Base-by-base conservation (phyloP, 2,329 filamentous ascomycete species). In the Cercospora sesami region DNA sequence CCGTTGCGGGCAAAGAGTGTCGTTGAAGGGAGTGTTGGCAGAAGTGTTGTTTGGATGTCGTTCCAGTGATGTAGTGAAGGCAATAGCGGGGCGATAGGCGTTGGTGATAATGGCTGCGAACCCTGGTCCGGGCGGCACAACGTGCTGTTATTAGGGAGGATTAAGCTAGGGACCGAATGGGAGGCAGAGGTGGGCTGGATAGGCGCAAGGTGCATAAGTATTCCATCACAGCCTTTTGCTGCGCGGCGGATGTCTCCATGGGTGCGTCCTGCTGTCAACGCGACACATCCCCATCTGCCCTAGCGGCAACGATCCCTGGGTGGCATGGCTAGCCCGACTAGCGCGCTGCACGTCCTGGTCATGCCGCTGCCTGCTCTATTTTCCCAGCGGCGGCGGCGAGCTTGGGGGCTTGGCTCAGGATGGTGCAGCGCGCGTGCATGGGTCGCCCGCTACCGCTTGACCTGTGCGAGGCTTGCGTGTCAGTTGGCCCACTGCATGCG, bases 81-180 rank as follows among this genome's bases (percentile, higher is more conserved):
- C 60, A 68, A 74, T 71, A 64, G 71, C 70, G 69, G 70, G 71
- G 72, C 73, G 70, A 70, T 72, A 67, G 67, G 62, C 55, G 66
- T 59, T 63, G 69, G 69, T 68, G 69, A 71, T 71, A 68, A 69
- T 69, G 67, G 58, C 63, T 58, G 64, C 64, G 63, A 58, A 70
- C 63, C 69, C 69, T 69, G 33, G 67, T 64, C 69, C 64, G 68
- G 63, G 59, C 64, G 62, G 65, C 62, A 65, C 64, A 66, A 60
- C 23, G 66, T 65, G 69, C 64, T 66, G 67, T 66, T 67, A 69
- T 68, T 61, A 65, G 66, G 67, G 61, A 70, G 69, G 69, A 69
- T 67, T 58, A 64, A 45, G 51, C 62, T 65, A 67, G 63, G 53
- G 55, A 33, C 23, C 18, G 45, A 18, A 59, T 66, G 65, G 63